These are phyloP conservation scores for Erodium maritimum DNA, from an alignment of 345 rosid genomes.

Conservation along the genomic window DNA sequence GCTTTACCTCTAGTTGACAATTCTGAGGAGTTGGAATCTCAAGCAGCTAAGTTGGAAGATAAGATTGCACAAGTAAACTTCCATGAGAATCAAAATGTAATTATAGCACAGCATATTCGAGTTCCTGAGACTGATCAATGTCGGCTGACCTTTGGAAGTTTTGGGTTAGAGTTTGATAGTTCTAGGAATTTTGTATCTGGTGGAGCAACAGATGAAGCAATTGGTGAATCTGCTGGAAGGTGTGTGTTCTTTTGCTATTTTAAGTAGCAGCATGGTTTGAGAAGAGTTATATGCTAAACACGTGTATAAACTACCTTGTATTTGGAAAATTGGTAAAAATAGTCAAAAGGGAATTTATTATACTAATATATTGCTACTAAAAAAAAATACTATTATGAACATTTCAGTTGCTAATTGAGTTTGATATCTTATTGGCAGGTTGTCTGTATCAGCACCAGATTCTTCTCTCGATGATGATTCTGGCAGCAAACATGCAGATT, in stretches of 20 bases:
- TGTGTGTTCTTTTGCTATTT: constrained; percentile 15
- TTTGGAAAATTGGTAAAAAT: no score
- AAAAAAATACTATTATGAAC: not conserved
- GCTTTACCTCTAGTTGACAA: constrained; percentile 28
- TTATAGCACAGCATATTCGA: constrained; percentile 77
- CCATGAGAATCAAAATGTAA: constrained; percentile 54
- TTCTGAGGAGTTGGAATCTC: constrained; percentile 35
- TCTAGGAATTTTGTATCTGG: constrained; percentile 26
- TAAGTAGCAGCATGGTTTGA: no score
- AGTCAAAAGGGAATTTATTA: not conserved
- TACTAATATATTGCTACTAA: not conserved
- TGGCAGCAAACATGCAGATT: constrained; percentile 32
- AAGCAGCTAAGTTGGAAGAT: constrained; percentile 38
- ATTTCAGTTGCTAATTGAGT: constrained; percentile 1
- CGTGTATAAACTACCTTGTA: no score
- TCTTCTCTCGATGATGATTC: constrained; percentile 30
- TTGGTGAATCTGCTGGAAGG: constrained; percentile 45
- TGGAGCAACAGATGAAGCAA: constrained; percentile 34
- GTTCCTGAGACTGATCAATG: constrained; percentile 69
- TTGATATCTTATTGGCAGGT: constrained; percentile 28
- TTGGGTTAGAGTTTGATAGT: constrained; percentile 49
- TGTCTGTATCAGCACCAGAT: constrained; percentile 28
- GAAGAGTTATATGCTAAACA: no score
- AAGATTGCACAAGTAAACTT: constrained; percentile 33
- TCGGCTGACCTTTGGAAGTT: constrained; percentile 76